Percentiles rank a stretch among this genome's conserved stretches.
Evolutionary conservation across 2,329 filamentous ascomycete species (phyloP).

Genomic region (Alternaria postmessia): DNA sequence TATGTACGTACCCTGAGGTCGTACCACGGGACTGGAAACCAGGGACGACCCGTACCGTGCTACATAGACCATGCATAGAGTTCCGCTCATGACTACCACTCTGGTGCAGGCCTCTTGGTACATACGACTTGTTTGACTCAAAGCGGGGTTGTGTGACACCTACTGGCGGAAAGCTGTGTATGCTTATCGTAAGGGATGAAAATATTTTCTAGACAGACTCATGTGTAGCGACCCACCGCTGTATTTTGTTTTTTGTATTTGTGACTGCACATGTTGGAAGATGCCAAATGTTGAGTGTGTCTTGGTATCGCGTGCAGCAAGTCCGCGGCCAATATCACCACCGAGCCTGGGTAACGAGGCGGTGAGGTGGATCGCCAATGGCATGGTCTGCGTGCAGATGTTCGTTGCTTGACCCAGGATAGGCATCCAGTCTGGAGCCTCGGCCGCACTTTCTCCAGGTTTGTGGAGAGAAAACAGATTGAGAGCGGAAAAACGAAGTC

Average conservation of each 20-base stretch:
- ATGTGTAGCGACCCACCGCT: neutral
- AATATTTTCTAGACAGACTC: neutral
- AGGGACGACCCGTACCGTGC: conserved; percentile 6
- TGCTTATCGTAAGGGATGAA: neutral
- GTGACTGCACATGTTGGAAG: neutral
- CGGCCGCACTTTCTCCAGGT: conserved; percentile 19
- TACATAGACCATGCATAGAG: neutral
- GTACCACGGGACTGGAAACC: neutral
- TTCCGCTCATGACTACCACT: neutral
- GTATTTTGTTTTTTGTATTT: neutral
- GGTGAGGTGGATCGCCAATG: conserved; percentile 4
- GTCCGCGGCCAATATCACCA: conserved; percentile 2
- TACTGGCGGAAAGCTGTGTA: neutral
- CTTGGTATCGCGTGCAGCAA: conserved; percentile 3
- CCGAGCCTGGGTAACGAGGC: neutral
- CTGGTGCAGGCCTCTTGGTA: neutral
- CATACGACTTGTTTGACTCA: neutral
- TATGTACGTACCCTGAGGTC: neutral
- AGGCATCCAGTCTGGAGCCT: neutral
- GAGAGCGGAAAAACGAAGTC: conserved; percentile 16
- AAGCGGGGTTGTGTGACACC: neutral
- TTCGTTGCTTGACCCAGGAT: conserved; percentile 3
- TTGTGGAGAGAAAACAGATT: conserved; percentile 15
- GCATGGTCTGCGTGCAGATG: neutral
- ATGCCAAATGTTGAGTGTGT: neutral